Percentiles rank a stretch among this genome's conserved stretches.
Conservation (phyloP, 176 grass and related monocot species). For the Cenchrus americanus region DNA sequence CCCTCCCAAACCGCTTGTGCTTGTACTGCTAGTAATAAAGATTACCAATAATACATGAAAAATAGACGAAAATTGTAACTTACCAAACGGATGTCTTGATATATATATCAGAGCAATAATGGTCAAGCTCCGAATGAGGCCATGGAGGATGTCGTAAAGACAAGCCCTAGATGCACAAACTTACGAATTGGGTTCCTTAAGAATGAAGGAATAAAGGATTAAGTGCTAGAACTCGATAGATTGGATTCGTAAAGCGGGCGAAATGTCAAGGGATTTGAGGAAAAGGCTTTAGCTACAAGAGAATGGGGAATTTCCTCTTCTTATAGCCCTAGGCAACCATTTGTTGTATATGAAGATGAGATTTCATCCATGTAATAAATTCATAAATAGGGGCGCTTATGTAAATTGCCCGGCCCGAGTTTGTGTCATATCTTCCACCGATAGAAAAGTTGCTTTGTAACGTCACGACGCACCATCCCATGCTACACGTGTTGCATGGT, state of each 20-base stretch:
- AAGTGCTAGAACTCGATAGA: neutral
- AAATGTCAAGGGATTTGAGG: neutral
- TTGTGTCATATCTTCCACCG: neutral
- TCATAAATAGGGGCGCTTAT: neutral
- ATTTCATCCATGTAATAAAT: constrained; percentile 8
- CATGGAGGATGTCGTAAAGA: neutral
- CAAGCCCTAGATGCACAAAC: neutral
- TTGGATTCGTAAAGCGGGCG: no score
- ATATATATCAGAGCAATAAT: constrained; percentile 5
- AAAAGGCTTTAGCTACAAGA: neutral
- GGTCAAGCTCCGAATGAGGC: neutral
- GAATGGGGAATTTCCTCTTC: neutral
- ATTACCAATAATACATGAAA: neutral
- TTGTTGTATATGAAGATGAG: neutral
- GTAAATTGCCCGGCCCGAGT: neutral
- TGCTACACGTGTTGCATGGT: neutral
- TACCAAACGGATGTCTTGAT: neutral
- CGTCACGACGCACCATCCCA: neutral
- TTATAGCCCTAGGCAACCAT: neutral
- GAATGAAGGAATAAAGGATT: no score
- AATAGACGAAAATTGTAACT: neutral
- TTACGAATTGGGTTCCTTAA: neutral
- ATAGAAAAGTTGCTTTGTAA: neutral
- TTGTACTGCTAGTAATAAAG: neutral
- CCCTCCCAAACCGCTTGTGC: neutral